Percentiles rank a stretch among this genome's conserved stretches.
Evolutionary conservation across 176 grass and related monocot species (phyloP).

Genomic region (Bolboschoenus planiculmis): DNA sequence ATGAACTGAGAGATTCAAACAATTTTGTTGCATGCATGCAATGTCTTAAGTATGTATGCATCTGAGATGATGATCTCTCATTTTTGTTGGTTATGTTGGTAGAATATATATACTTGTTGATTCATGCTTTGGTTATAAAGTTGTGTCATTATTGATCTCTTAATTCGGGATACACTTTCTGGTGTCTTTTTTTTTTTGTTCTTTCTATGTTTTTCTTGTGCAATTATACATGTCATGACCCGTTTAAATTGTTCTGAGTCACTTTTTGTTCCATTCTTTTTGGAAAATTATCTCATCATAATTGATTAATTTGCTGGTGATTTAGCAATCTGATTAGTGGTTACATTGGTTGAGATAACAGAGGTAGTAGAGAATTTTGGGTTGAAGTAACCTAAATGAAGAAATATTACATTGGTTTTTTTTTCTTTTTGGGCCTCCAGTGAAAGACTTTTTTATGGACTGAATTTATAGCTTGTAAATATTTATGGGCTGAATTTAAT

Average conservation of each 20-base stretch:
- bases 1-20: conserved; percentile 23
- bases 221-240: background rate
- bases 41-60: background rate
- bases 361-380: too few species aligned
- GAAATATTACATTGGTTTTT: background rate
- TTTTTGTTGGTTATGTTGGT: background rate
- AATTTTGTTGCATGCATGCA: background rate
- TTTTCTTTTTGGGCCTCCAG: background rate
- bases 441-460: background rate
- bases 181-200: too few species aligned
- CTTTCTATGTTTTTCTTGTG: background rate
- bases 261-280: too few species aligned
- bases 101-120: background rate
- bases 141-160: background rate
- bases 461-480: background rate
- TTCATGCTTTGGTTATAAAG: background rate
- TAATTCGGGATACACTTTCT: background rate
- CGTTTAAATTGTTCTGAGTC: background rate
- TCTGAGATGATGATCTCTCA: background rate
- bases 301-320: background rate
- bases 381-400: background rate
- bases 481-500: background rate
- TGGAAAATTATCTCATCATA: background rate
- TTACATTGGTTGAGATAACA: too few species aligned
- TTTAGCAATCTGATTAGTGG: background rate